These are phyloP conservation scores for Phyllachora maydis DNA, from an alignment of 2,329 filamentous ascomycete species.

Conservation along the genomic window DNA sequence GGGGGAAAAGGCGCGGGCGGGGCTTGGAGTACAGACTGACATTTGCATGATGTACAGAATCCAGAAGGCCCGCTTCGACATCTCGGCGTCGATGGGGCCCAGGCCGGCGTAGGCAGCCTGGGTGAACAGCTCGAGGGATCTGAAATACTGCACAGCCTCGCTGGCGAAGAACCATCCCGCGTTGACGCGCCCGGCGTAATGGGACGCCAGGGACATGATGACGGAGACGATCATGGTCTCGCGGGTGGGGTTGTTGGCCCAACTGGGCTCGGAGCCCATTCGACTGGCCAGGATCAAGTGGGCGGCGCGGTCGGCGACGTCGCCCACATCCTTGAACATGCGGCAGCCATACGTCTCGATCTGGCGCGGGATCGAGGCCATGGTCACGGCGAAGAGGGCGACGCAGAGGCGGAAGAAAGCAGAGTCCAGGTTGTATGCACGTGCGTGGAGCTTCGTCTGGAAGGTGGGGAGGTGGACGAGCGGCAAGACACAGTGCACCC, in stretches of 20 bases:
- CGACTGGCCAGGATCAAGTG: conserved; percentile 1
- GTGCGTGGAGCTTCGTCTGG: conserved; percentile 1
- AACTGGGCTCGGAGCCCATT: not conserved
- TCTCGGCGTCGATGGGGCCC: conserved; percentile 2
- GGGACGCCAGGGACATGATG: not conserved
- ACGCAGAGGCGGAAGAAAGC: conserved; percentile 6
- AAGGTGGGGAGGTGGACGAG: conserved; percentile 6
- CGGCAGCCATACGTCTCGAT: conserved; percentile 3
- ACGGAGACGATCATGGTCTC: conserved; percentile 1
- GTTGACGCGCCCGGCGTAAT: not conserved
- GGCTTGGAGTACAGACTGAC: conserved; percentile 1
- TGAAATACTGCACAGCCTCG: conserved; percentile 1
- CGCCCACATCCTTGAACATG: not conserved
- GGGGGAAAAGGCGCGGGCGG: too few relatives aligned
- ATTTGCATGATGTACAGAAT: conserved; percentile 8
- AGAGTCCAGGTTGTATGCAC: conserved; percentile 5
- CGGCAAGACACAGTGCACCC: conserved; percentile 7
- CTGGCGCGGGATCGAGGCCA: conserved; percentile 6
- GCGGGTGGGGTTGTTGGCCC: not conserved
- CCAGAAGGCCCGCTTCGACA: conserved; percentile 8
- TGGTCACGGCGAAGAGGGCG: conserved; percentile 6
- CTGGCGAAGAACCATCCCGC: conserved; percentile 1
- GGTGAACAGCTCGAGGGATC: conserved; percentile 1
- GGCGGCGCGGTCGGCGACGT: not conserved
- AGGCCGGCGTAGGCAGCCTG: not conserved